These are phyloP conservation scores for Xylaria telfairii DNA, from an alignment of 495 filamentous ascomycete genomes.

Conservation along the genomic window DNA sequence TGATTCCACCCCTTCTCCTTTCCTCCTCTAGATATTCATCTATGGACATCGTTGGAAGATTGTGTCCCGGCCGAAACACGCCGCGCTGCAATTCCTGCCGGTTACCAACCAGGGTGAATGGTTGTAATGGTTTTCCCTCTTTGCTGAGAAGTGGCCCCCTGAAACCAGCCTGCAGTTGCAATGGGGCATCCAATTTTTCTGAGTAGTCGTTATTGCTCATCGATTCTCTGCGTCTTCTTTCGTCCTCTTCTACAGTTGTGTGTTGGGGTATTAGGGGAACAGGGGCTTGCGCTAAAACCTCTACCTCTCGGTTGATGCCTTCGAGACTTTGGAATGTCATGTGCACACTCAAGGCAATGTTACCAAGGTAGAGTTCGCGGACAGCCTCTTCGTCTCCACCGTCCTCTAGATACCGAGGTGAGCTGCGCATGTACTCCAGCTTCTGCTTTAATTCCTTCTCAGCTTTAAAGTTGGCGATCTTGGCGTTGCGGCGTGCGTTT, in stretches of 20 bases:
- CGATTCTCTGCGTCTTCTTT: constrained; percentile 54
- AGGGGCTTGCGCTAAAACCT: constrained; percentile 79
- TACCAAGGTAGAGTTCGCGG: constrained; percentile 77
- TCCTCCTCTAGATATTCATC: constrained; percentile 98
- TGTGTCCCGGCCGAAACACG: constrained; percentile 90
- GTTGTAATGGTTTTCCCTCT: constrained; percentile 85
- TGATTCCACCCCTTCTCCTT: constrained; percentile 80
- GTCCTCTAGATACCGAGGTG: constrained; percentile 49
- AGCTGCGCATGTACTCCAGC: constrained; percentile 62
- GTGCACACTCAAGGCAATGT: constrained; percentile 73
- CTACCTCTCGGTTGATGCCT: constrained; percentile 78
- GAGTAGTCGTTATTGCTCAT: constrained; percentile 62
- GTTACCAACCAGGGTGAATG: constrained; percentile 84
- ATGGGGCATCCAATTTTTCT: constrained; percentile 74
- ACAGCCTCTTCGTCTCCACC: constrained; percentile 76
- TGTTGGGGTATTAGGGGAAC: constrained; percentile 46
- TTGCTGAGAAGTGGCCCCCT: constrained; percentile 79
- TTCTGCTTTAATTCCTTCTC: constrained; percentile 88
- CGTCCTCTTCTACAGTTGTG: constrained; percentile 51
- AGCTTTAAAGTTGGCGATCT: constrained; percentile 82
- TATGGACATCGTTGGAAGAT: constrained; percentile 94
- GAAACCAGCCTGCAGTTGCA: constrained; percentile 49
- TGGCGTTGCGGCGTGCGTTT: constrained; percentile 73
- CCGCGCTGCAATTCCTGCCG: constrained; percentile 78
- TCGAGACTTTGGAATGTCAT: constrained; percentile 86